Percentiles rank a stretch among this genome's conserved stretches.
Conservation (phyloP, 2,329 filamentous ascomycete genomes). For the Immersiporthe knoxdaviesiana region DNA sequence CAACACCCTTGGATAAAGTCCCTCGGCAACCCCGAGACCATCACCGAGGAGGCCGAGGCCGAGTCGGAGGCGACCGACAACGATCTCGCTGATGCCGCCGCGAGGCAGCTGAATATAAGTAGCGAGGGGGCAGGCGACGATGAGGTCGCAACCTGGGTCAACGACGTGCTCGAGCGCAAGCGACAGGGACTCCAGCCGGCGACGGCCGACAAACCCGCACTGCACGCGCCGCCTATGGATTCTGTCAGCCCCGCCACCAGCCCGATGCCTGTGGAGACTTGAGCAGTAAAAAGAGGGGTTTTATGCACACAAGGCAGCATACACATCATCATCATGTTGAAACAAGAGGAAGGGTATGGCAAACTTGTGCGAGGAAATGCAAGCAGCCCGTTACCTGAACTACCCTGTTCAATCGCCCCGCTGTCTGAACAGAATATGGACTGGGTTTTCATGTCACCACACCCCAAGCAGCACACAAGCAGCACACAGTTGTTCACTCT, state of each 20-base stretch:
- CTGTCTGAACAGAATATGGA: not conserved
- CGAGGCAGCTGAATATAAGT: conserved; percentile 26
- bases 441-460: not conserved
- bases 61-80: conserved; percentile 49
- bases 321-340: not conserved
- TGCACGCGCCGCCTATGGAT: conserved; percentile 87
- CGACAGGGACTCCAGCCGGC: conserved; percentile 53
- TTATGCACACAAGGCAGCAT: not conserved
- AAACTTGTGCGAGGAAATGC: not conserved
- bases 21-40: conserved; percentile 75
- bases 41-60: conserved; percentile 71
- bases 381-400: not conserved
- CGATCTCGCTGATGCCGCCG: conserved; percentile 39
- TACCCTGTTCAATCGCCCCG: not conserved
- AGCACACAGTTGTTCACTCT: not conserved
- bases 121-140: conserved; percentile 62
- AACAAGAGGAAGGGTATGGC: not conserved
- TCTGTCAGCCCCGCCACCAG: conserved; percentile 62
- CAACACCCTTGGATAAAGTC: conserved; percentile 85
- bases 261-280: conserved; percentile 34
- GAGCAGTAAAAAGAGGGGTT: not conserved
- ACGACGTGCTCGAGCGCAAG: conserved; percentile 68
- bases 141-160: conserved; percentile 88
- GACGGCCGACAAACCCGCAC: conserved; percentile 68
- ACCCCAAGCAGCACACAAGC: not conserved